Percentiles rank a stretch among this genome's conserved stretches.
Conservation (phyloP, 2,329 filamentous ascomycete species). For the Dothideomycetes sp. region DNA sequence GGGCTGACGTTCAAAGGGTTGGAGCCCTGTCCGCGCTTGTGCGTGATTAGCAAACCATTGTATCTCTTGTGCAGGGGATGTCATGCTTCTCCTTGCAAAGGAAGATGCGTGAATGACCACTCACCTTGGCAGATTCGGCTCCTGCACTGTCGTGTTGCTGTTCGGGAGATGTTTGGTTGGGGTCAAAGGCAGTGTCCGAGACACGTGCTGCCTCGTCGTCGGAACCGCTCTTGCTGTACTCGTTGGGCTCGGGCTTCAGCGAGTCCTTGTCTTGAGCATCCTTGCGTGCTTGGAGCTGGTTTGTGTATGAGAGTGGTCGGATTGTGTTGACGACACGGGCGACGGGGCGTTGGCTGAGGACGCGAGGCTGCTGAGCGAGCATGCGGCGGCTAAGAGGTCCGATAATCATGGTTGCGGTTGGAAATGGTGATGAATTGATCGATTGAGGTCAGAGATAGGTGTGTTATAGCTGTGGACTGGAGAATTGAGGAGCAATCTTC, state of each 20-base stretch:
- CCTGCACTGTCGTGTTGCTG: slow-evolving; percentile 38
- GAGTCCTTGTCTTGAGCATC: slow-evolving; percentile 44
- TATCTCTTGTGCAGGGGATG: too few species aligned
- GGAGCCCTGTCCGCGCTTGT: slow-evolving; percentile 10
- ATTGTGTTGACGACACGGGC: slow-evolving; percentile 2
- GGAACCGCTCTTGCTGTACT: slow-evolving; percentile 59
- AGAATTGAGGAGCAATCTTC: too few species aligned
- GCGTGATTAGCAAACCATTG: slow-evolving; percentile 9
- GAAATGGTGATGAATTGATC: neutral
- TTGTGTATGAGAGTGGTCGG: slow-evolving; percentile 15
- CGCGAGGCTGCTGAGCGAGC: slow-evolving; percentile 10
- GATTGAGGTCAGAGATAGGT: too few species aligned
- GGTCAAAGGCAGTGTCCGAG: slow-evolving; percentile 58
- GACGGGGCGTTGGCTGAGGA: slow-evolving; percentile 8
- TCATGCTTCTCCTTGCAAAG: slow-evolving; percentile 18
- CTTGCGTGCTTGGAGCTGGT: slow-evolving; percentile 29
- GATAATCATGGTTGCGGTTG: slow-evolving; percentile 3
- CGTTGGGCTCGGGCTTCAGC: slow-evolving; percentile 55
- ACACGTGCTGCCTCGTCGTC: slow-evolving; percentile 50
- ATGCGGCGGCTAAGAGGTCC: slow-evolving; percentile 10
- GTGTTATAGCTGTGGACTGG: too few species aligned
- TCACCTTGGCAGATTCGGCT: slow-evolving; percentile 24
- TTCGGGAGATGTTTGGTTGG: slow-evolving; percentile 58
- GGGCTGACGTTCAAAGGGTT: slow-evolving; percentile 52
- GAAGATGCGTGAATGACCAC: neutral